Percentiles rank a stretch among this genome's conserved stretches.
Conservation (phyloP, 2,329 filamentous ascomycete genomes). For the Cordyceps tenuipes region DNA sequence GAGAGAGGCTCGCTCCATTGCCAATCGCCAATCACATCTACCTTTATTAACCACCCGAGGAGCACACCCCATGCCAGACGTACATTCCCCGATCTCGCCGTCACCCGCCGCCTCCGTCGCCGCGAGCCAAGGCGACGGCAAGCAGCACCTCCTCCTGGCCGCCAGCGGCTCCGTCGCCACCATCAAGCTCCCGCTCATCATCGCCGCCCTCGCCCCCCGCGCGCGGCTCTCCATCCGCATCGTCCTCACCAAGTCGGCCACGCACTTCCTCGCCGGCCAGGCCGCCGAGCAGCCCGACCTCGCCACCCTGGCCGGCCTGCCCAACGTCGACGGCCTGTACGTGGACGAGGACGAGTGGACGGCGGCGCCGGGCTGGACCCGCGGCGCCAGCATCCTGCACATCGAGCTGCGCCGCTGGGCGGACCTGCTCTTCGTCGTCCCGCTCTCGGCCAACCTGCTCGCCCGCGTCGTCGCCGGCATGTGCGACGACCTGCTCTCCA, state of each 20-base stretch:
- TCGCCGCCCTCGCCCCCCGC: conserved; percentile 44
- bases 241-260: conserved; percentile 66
- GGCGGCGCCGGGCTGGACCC: conserved; percentile 59
- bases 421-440: conserved; percentile 70
- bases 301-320: conserved; percentile 46
- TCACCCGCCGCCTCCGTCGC: conserved; percentile 24
- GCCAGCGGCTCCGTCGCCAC: conserved; percentile 61
- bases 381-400: conserved; percentile 75
- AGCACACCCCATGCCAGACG: neutral
- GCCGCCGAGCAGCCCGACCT: conserved; percentile 67
- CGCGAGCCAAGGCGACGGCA: conserved; percentile 28
- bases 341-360: conserved; percentile 79
- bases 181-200: conserved; percentile 70
- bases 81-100: neutral
- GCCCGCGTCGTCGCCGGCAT: conserved; percentile 77
- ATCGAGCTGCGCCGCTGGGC: conserved; percentile 80
- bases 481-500: conserved; percentile 66
- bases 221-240: conserved; percentile 70
- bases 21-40: no score
- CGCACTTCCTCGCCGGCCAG: conserved; percentile 69
- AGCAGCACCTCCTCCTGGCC: conserved; percentile 34
- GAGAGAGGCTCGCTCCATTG: neutral
- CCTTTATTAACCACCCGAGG: neutral
- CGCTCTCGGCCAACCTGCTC: conserved; percentile 74
- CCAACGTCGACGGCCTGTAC: conserved; percentile 75